Base-by-base conservation (phyloP, 2,329 filamentous ascomycete genomes). In the Pestalotiopsis fici region DNA sequence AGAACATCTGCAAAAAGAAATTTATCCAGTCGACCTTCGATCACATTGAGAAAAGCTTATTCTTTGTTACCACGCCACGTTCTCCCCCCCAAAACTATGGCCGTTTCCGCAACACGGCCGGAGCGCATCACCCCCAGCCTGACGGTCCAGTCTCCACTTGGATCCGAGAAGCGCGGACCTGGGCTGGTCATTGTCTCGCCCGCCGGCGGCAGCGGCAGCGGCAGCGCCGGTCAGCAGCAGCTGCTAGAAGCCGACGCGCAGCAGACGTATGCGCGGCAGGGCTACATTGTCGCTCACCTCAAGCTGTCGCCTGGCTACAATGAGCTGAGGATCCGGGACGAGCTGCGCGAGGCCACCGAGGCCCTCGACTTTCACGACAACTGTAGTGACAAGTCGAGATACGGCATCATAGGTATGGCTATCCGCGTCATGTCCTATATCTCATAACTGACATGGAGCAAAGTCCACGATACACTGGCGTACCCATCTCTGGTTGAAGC, bases 331-430 rank as follows among this genome's bases (percentile, higher is more conserved):
- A 63, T 63, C 11, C 7, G 60, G 23, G 60, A 63, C 23, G 60
- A 63, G 31, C n/a, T 63, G 60, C 23, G 60, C n/a, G 60, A 63
- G 31, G 60, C 60, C 5, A 63, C 60, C 11, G 60, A 63, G 31
- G 60, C 60, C 4, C 43, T 63, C 21, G 23, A 23, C 15, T 47
- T 63, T 27, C 60, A 63, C n/a, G 60, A 63, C 12, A 23, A 50
- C 2, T 63, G 60, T 5, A 63, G 37, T 13, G 43, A 63, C 21
- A 47, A 63, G 23, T 63, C 60, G 21, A n/a, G 37, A 27, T 63
- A 63, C 12, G 60, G 60, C 5, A 47, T 63, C 11, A 63, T 63
- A 23, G 60, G 60, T 63, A 63, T 47, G 59, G n/a, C 35, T n/a
- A n/a, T 27, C 31, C 35, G 35, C 18, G n/a, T 9, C 39, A 15